These are phyloP conservation scores for Irpex sp. DNA, from an alignment of 1,284 basidiomycete genomes.

Conservation along the genomic window DNA sequence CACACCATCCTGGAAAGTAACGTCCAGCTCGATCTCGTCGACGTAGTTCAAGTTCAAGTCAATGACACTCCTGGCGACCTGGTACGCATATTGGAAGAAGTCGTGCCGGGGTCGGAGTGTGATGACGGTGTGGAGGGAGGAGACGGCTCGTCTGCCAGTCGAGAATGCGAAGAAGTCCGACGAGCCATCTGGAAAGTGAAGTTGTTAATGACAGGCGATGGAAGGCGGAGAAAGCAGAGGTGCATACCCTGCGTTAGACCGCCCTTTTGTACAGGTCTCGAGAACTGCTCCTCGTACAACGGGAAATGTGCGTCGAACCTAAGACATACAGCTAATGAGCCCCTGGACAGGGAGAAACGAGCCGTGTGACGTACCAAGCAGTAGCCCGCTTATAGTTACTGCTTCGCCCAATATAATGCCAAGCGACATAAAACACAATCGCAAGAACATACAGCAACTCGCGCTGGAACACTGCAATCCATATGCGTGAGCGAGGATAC, in stretches of 20 bases:
- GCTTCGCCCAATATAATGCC: conserved; percentile 52
- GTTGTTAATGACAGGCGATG: neutral
- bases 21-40: conserved; percentile 73
- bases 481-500: neutral
- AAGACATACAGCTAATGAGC: neutral
- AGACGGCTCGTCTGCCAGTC: conserved; percentile 75
- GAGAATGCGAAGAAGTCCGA: conserved; percentile 82
- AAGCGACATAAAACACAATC: conserved; percentile 50
- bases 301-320: conserved; percentile 58
- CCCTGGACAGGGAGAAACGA: too few species aligned
- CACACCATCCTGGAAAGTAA: conserved; percentile 60
- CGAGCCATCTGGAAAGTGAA: conserved; percentile 53
- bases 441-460: conserved; percentile 57
- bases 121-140: conserved; percentile 77
- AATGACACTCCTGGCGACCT: conserved; percentile 57
- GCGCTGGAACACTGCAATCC: conserved; percentile 52
- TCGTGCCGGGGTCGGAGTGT: conserved; percentile 82
- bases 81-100: conserved; percentile 61
- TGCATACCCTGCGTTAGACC: conserved; percentile 28
- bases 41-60: conserved; percentile 72
- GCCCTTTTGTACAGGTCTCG: conserved; percentile 48
- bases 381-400: conserved; percentile 53
- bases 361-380: conserved; percentile 41
- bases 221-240: too few species aligned
- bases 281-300: conserved; percentile 65